These are phyloP conservation scores for Takakia lepidozioides DNA, from an alignment of 225 moss, liverwort and hornwort genomes.

Conservation along the genomic window DNA sequence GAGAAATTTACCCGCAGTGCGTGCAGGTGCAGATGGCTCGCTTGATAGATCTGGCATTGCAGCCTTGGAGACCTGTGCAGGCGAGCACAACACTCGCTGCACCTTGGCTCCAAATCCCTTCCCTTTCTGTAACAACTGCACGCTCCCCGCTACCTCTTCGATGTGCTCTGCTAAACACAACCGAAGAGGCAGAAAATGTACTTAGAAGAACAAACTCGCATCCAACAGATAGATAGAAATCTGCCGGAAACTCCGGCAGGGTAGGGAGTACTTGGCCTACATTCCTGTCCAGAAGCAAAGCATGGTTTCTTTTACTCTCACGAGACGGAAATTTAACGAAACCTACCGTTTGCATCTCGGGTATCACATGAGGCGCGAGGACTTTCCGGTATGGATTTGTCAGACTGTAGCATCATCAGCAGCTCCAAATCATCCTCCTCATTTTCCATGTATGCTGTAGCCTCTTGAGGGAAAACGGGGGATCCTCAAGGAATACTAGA, in stretches of 20 bases:
- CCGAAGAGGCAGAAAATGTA: neutral
- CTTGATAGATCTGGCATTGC: too few relatives aligned
- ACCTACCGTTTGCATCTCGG: slow-evolving; percentile 14
- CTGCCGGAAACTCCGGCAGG: neutral
- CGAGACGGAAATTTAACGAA: neutral
- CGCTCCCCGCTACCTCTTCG: too few relatives aligned
- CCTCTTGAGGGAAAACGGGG: too few relatives aligned
- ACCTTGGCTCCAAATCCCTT: too few relatives aligned
- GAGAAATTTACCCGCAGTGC: too few relatives aligned
- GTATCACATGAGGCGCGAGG: slow-evolving; percentile 4
- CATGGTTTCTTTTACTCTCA: too few relatives aligned
- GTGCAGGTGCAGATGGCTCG: neutral
- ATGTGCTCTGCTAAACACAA: slow-evolving; percentile 1
- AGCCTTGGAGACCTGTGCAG: too few relatives aligned
- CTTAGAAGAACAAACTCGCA: neutral
- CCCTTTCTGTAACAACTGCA: too few relatives aligned
- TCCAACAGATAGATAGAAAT: neutral
- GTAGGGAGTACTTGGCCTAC: neutral
- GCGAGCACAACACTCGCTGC: too few relatives aligned
- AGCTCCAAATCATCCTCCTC: slow-evolving; percentile 59
- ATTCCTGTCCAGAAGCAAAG: too few relatives aligned
- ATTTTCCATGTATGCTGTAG: too few relatives aligned
- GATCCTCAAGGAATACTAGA: too few relatives aligned
- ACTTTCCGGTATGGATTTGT: slow-evolving; percentile 7
- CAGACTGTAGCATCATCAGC: slow-evolving; percentile 42